These are phyloP conservation scores for Microstroma glucosiphilum DNA, from an alignment of 1,284 basidiomycete genomes.

Conservation along the genomic window DNA sequence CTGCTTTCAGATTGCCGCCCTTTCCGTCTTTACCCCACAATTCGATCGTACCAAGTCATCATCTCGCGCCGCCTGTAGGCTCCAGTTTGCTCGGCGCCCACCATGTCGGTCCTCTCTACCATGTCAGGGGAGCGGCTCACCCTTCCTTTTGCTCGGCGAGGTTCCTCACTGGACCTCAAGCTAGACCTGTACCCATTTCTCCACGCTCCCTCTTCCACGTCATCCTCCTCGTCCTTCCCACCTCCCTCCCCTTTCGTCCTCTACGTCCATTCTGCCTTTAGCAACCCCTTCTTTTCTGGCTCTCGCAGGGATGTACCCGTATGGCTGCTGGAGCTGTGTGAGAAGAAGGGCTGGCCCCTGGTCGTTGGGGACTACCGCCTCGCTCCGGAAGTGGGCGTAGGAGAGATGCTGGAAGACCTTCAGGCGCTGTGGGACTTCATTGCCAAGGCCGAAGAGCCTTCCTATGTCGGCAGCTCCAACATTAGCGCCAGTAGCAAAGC, in stretches of 20 bases:
- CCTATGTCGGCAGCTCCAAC: neutral
- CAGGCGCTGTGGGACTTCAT: constrained; percentile 1
- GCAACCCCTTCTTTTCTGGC: constrained; percentile 1
- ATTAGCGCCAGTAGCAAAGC: neutral
- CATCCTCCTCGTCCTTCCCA: neutral
- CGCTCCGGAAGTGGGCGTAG: neutral
- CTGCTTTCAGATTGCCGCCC: too few relatives aligned
- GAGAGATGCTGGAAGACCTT: neutral
- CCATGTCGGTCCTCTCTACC: too few relatives aligned
- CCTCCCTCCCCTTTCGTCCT: constrained; percentile 6
- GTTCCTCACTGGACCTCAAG: neutral
- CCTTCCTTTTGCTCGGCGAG: neutral
- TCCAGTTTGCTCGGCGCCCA: too few relatives aligned
- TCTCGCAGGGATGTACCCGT: neutral
- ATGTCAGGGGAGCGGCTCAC: constrained; percentile 1
- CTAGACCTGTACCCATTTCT: neutral
- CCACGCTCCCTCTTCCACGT: neutral
- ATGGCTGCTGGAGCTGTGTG: neutral
- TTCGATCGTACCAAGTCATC: too few relatives aligned
- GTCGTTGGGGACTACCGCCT: neutral
- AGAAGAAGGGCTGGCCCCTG: constrained; percentile 3
- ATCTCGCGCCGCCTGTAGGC: too few relatives aligned
- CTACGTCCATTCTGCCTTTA: neutral
- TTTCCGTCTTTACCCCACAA: too few relatives aligned
- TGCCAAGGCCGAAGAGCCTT: neutral